Evolutionary conservation across 2,329 filamentous ascomycete species (phyloP), one percentile per base, ranked within the genome.

Genomic region (Zasmidium citrigriseum): DNA sequence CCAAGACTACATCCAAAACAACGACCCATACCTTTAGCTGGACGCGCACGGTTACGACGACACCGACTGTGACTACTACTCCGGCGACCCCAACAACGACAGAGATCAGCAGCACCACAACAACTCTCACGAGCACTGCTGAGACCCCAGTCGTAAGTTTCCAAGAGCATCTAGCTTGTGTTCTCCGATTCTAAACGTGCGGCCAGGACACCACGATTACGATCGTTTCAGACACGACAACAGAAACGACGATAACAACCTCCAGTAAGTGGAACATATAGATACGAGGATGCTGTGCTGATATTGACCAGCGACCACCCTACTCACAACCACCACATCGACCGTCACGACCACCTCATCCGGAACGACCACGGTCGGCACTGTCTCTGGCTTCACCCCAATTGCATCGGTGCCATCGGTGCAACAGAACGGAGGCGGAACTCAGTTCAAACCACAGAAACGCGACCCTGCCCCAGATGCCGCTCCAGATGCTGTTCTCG

Each of bases 321-420:
- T 9, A 9, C 9, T 18, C 9, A 18, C 44, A 22, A 52, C 24
- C 24, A 23, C 21, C 16, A 52, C 50, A 7, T 9, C 16, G 7
- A 52, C 24, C 11, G 34, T 52, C 12, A 52, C 50, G 20, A 38
- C 50, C 14, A 52, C 27, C 9, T 41, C 24, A 9, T 38, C 50
- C 12, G 21, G n/a, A 23, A 38, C 50, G 5, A 52, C 10, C 18
- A 38, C 50, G 16, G 11, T 52, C 27, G 41, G 24, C 9, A 52
- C 50, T 7, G n/a, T 20, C 25, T 41, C 24, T 23, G 50, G 50
- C 25, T 52, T 52, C 50, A 52, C 50, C 11, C 50, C 50, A 21
- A 22, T 52, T 5, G 50, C 50, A 9, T 52, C 50, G 9, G 18
- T 52, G 9, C 50, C 50, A 11, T 52, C 50, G 14, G 50, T 52